Conservation (phyloP, 208 protist genomes). For the Leishmania major region DNA sequence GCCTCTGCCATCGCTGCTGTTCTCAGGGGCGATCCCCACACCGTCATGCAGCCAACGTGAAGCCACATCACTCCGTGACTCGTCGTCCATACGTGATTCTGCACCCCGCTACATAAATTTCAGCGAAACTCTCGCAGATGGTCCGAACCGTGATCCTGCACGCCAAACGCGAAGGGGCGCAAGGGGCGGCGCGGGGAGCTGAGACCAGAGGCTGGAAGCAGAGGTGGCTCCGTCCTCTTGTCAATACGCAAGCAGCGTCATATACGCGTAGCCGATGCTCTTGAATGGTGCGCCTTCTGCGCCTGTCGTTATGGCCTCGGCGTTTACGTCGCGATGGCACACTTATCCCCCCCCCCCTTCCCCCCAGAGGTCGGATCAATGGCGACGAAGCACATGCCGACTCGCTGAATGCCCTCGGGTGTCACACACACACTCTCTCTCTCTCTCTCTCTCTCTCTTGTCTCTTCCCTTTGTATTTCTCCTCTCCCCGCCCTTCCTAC, state of each 20-base stretch:
- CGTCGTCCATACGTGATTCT: neutral
- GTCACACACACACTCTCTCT: neutral
- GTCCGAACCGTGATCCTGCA: no score
- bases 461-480: neutral
- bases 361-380: neutral
- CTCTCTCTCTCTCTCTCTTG: no score
- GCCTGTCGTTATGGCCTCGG: neutral
- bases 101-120: neutral
- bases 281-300: neutral
- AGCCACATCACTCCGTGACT: neutral
- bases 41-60: neutral
- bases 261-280: no score
- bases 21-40: no score
- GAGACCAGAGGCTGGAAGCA: neutral
- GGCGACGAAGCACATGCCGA: neutral
- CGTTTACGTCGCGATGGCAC: neutral
- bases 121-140: neutral
- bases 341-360: no score
- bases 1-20: neutral
- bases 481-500: neutral
- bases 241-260: neutral
- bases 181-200: neutral
- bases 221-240: neutral
- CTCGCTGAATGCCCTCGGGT: neutral
- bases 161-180: neutral